These are phyloP conservation scores for Endothia cerciana DNA, from an alignment of 2,329 filamentous ascomycete genomes.

Conservation along the genomic window DNA sequence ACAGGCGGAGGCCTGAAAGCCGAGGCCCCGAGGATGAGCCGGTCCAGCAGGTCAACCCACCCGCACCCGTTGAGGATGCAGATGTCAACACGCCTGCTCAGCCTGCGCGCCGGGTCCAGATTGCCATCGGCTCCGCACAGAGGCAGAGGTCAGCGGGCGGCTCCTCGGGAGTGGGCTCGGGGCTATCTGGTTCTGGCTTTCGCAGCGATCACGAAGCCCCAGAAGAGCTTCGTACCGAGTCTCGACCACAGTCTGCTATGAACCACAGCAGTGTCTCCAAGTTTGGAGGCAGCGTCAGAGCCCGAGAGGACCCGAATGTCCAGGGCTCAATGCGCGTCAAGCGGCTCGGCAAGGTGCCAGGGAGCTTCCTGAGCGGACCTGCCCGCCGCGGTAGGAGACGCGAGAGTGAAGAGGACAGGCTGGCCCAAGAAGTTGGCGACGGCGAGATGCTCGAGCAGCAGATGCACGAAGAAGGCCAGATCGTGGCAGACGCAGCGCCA, in stretches of 20 bases:
- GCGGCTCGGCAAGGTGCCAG: slow-evolving; percentile 73
- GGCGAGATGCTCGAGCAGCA: slow-evolving; percentile 49
- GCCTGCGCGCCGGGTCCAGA: slow-evolving; percentile 57
- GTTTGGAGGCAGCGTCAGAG: slow-evolving; percentile 53
- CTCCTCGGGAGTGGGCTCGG: slow-evolving; percentile 39
- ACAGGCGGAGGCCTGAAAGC: slow-evolving; percentile 33
- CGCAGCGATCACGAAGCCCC: slow-evolving; percentile 52
- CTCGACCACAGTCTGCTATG: slow-evolving; percentile 50
- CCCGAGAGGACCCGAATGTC: slow-evolving; percentile 65
- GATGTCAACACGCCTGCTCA: slow-evolving; percentile 59
- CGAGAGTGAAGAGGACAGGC: slow-evolving; percentile 65
- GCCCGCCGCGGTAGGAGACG: slow-evolving; percentile 73
- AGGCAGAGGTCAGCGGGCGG: slow-evolving; percentile 40
- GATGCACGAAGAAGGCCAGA: slow-evolving; percentile 42
- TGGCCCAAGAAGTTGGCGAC: slow-evolving; percentile 41
- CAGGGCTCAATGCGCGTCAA: slow-evolving; percentile 80
- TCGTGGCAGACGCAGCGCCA: slow-evolving; percentile 41
- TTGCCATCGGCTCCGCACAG: slow-evolving; percentile 54
- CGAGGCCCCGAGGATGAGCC: slow-evolving; percentile 39
- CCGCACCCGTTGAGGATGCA: slow-evolving; percentile 32
- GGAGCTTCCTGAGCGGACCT: slow-evolving; percentile 79
- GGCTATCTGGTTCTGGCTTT: slow-evolving; percentile 38
- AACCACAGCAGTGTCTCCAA: slow-evolving; percentile 58
- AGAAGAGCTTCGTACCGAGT: slow-evolving; percentile 55
- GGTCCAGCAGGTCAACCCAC: slow-evolving; percentile 30